A percentile compares a stretch with the other conserved stretches of the same genome.
Conservation (phyloP, 768 basidiomycete genomes). For the Lactifluus piperatus region DNA sequence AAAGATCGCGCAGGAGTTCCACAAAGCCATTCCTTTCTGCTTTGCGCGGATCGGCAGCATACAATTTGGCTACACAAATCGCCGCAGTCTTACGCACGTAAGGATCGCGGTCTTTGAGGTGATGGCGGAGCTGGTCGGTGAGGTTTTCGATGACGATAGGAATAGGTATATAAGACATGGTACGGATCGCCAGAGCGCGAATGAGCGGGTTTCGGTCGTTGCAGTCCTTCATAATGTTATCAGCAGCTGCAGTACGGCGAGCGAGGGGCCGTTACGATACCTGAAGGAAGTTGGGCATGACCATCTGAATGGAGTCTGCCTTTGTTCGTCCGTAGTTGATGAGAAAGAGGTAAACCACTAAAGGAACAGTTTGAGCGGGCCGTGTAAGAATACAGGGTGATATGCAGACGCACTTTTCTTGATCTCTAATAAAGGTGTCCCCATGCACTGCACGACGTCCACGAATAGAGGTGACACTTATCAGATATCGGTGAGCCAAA, state of each 20-base stretch:
- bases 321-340: conserved; percentile 93
- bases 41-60: conserved; percentile 75
- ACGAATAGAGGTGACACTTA: conserved; percentile 89
- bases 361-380: background rate
- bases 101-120: conserved; percentile 88
- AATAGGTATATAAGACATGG: conserved; percentile 98
- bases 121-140: conserved; percentile 84
- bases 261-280: background rate
- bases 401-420: conserved; percentile 81
- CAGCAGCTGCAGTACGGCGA: background rate
- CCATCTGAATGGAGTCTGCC: conserved; percentile 76
- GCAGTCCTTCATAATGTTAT: conserved; percentile 60
- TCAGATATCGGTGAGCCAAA: conserved; percentile 19
- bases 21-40: conserved; percentile 90
- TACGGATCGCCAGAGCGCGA: conserved; percentile 92
- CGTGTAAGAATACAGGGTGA: background rate
- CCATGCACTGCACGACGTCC: conserved; percentile 92
- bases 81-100: conserved; percentile 99
- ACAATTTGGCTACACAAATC: conserved; percentile 94
- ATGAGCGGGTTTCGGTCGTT: conserved; percentile 95
- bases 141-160: conserved; percentile 80
- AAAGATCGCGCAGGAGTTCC: conserved; percentile 80
- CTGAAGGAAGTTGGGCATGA: conserved; percentile 13
- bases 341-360: conserved; percentile 97
- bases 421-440: conserved; percentile 93